Conservation (phyloP, 495 filamentous ascomycete species). For the Penicillium argentinense region DNA sequence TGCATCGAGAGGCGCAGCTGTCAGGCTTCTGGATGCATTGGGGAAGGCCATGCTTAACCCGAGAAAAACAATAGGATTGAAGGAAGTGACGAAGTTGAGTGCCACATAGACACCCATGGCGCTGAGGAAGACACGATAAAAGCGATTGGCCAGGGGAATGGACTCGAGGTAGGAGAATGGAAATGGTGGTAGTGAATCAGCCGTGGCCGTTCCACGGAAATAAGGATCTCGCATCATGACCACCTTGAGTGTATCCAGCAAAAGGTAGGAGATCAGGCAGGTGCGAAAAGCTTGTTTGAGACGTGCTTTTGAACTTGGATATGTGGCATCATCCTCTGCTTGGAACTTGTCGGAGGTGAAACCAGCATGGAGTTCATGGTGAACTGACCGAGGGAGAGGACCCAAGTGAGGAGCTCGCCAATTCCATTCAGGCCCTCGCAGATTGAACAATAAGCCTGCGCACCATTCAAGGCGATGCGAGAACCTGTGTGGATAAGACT, state of each 20-base stretch:
- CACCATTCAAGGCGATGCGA: constrained; percentile 69
- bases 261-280: constrained; percentile 57
- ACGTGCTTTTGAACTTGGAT: constrained; percentile 38
- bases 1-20: constrained; percentile 48
- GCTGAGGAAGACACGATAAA: constrained; percentile 53
- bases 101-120: constrained; percentile 52
- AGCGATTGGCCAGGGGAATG: constrained; percentile 38
- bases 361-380: constrained; percentile 35
- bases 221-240: constrained; percentile 73
- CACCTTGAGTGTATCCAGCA: constrained; percentile 65
- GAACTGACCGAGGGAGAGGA: constrained; percentile 53
- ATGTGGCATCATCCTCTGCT: constrained; percentile 7
- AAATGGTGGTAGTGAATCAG: constrained; percentile 41
- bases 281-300: constrained; percentile 45
- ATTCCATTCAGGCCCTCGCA: constrained; percentile 78
- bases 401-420: constrained; percentile 62
- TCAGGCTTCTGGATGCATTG: constrained; percentile 31
- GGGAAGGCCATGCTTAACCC: constrained; percentile 52
- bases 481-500: constrained; percentile 65
- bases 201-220: constrained; percentile 52
- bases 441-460: constrained; percentile 64
- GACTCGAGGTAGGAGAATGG: constrained; percentile 38
- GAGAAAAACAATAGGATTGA: constrained; percentile 57
- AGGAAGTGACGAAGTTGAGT: constrained; percentile 52
- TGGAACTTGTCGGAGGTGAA: constrained; percentile 4